Evolutionary conservation across 345 rosid genomes (phyloP), one percentile per base, ranked within the genome.

Genomic region (Ceriops zippeliana): DNA sequence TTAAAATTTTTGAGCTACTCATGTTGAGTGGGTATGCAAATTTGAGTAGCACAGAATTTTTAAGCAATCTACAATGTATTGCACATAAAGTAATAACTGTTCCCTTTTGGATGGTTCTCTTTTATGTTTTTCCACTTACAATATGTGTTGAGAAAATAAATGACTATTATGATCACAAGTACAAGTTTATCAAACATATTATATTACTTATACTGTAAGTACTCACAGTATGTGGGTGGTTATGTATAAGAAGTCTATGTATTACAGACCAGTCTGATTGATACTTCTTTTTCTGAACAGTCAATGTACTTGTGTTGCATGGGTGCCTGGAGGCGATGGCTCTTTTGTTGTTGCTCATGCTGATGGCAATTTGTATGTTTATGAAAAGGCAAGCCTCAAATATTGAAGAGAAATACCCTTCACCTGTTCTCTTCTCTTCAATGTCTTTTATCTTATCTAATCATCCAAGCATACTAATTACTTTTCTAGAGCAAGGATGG

Each of bases 241-340:
- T 35, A 5, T 6, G 57, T 28, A 21, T 13, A 42, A 32, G 32
- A 38, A 31, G 34, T 35, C 53, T 9, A 8, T 15, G 42, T 58
- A 38, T 13, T 30, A 19, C 5, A 46, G 31, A 34, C 26, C 66
- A 37, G n/a, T 58, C 72, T 42, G 42, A 60, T 74, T 28, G 47
- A 61, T 31, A 4, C 69, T 64, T 75, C 57, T 56, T 65, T 78
- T 69, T 75, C 73, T 71, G 69, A 70, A 73, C 87, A 96, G 99
- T 72, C 97, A 95, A 32, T 96, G 99, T 81, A 87, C 91, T 51
- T 78, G 98, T 77, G 78, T 90, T 57, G 76, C 96, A 46, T 96
- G 99, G 98, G 92, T 92, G 65, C 99, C 99, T 59, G 96, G 99
- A 76, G 88, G 91, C 49, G 99, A 92, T 81, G 98, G 99, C 67